Percentiles rank a stretch among this genome's conserved stretches.
Evolutionary conservation across 1,284 basidiomycete species (phyloP).

Genomic region (Microbotryum violaceum): DNA sequence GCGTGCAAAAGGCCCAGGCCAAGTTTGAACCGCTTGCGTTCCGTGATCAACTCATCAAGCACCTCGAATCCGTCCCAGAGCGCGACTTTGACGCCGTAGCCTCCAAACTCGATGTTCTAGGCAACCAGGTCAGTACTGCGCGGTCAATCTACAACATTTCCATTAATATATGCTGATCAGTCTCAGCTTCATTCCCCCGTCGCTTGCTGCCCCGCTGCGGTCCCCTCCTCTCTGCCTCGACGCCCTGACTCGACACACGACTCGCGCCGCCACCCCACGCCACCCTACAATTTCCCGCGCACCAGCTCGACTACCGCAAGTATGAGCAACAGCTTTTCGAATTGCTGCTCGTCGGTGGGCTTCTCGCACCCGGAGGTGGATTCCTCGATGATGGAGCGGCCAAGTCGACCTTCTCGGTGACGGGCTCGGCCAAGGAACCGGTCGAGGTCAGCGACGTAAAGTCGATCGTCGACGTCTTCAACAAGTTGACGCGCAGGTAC

Average conservation of each 20-base stretch:
- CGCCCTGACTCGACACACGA: neutral
- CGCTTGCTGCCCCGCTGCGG: no score
- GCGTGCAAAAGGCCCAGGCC: constrained; percentile 46
- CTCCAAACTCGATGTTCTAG: constrained; percentile 57
- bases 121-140: constrained; percentile 26
- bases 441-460: constrained; percentile 65
- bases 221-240: neutral
- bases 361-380: constrained; percentile 88
- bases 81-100: constrained; percentile 76
- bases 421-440: constrained; percentile 64
- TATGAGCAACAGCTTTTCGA: constrained; percentile 95
- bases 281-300: neutral
- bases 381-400: constrained; percentile 81
- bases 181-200: no score
- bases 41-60: constrained; percentile 88
- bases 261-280: neutral
- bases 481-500: constrained; percentile 92
- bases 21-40: constrained; percentile 66
- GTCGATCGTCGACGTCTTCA: constrained; percentile 84
- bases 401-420: constrained; percentile 70
- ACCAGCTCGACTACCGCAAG: constrained; percentile 82
- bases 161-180: no score
- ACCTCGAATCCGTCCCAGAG: constrained; percentile 71
- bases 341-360: constrained; percentile 83
- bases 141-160: neutral